Evolutionary conservation across 2,329 filamentous ascomycete species (phyloP).

Genomic region (Cordyceps sp.): DNA sequence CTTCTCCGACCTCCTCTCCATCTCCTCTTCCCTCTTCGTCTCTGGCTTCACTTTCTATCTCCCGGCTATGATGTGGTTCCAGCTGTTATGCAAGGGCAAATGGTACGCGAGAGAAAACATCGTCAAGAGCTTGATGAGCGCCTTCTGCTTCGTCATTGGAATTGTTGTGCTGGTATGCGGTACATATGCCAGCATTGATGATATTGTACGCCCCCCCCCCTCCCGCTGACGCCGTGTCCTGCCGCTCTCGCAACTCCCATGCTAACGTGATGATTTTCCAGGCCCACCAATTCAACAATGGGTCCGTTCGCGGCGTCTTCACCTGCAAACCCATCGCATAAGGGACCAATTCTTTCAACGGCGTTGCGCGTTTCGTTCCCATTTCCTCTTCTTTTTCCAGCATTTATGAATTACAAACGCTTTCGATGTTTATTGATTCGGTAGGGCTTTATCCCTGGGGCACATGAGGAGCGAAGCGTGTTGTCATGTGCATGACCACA

Average conservation of each 20-base stretch:
- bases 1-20: constrained; percentile 47
- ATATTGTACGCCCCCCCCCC: constrained; percentile 8
- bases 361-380: neutral
- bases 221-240: neutral
- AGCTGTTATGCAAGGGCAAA: constrained; percentile 14
- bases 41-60: constrained; percentile 20
- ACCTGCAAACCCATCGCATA: constrained; percentile 5
- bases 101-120: constrained; percentile 11
- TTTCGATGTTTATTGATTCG: too few species aligned
- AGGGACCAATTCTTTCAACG: neutral
- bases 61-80: constrained; percentile 23
- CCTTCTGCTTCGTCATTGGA: constrained; percentile 10
- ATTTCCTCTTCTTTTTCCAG: neutral
- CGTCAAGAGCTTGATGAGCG: constrained; percentile 7
- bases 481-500: too few species aligned
- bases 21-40: constrained; percentile 30
- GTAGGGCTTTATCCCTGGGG: too few species aligned
- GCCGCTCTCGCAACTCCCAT: neutral
- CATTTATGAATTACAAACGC: too few species aligned
- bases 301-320: constrained; percentile 5
- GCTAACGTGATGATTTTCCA: neutral
- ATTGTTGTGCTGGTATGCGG: constrained; percentile 9
- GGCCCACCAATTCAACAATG: constrained; percentile 4
- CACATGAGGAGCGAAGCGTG: too few species aligned
- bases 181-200: constrained; percentile 10